Base-by-base conservation (phyloP, 2,329 filamentous ascomycete genomes). In the Stagonosporopsis chrysanthemi region DNA sequence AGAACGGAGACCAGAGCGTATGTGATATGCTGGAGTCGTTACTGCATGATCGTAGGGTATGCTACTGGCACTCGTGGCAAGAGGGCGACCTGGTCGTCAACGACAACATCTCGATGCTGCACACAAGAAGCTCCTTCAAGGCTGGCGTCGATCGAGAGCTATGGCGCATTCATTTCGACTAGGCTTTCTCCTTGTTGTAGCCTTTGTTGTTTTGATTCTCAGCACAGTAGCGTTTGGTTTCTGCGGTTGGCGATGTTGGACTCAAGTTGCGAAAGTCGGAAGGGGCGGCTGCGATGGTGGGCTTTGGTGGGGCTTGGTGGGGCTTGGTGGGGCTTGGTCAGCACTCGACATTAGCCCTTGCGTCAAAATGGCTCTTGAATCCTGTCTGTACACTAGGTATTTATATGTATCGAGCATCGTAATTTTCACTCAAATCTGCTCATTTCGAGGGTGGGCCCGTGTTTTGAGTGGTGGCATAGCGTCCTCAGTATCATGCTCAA, bases 31-130 rank as follows among this genome's bases (percentile, higher is more conserved):
- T 85, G 1, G 77, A 82, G 41, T 66, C 68, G 0, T 65, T 82
- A 0, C 66, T 83, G 2, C 81, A 84, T 56, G 83, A 85, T 60
- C 75, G 81, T 1, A 75, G 83, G 0, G 79, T 85, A 0, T 80
- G 79, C 5, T 77, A 83, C 31, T 81, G 81, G 55, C 80, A 83
- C 53, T 68, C 77, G 3, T 86, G 84, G 83, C 77, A 85, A 40
- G 80, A 82, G 69, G 83, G 84, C 0, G 84, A 86, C 60, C 41
- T 86, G 22, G 59, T 86, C 0, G 69, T 86, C 3, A 84, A 75
- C 55, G 83, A 86, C 61, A 86, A 86, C 48, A 66, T 79, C 3
- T 54, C 80, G 51, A 78, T 77, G 60, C 77, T 84, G 79, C 82
- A 84, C 49, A 84, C 81, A 0, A 69, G 80, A 44, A 83, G 77